Evolutionary conservation across 2,329 filamentous ascomycete genomes (phyloP).

Genomic region (Colletotrichum orchidophilum): DNA sequence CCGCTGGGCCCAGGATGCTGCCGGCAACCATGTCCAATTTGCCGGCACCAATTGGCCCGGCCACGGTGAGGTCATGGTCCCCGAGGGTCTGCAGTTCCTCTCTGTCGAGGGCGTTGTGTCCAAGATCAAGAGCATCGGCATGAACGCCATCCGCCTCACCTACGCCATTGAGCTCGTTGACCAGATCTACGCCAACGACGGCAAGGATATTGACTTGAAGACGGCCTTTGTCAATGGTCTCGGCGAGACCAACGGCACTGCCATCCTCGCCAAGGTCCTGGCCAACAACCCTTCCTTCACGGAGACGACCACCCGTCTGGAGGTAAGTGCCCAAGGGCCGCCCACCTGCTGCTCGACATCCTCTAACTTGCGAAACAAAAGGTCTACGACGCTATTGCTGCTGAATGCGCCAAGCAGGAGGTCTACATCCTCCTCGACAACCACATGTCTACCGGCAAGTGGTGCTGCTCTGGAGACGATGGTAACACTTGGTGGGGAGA

Average conservation of each 20-base stretch:
- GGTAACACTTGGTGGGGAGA: conserved; percentile 72
- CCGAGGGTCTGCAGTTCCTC: conserved; percentile 70
- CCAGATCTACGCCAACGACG: conserved; percentile 60
- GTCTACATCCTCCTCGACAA: conserved; percentile 70
- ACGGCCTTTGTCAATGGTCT: conserved; percentile 55
- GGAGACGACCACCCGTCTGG: conserved; percentile 61
- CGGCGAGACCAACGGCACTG: conserved; percentile 62
- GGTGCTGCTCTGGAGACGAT: conserved; percentile 65
- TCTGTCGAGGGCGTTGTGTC: conserved; percentile 64
- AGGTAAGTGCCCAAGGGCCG: conserved; percentile 45
- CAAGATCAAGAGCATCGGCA: conserved; percentile 66
- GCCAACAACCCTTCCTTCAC: conserved; percentile 66
- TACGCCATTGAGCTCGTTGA: conserved; percentile 74
- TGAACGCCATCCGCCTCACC: conserved; percentile 71
- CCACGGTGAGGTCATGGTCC: conserved; percentile 69
- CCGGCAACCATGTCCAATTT: conserved; percentile 55
- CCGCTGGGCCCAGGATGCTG: conserved; percentile 53
- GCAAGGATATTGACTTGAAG: conserved; percentile 55
- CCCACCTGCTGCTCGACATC: neutral
- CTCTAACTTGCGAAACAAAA: neutral
- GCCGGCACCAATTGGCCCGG: conserved; percentile 72
- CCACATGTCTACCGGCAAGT: conserved; percentile 66
- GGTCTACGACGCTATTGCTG: conserved; percentile 68
- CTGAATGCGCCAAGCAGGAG: conserved; percentile 62
- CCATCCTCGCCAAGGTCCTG: conserved; percentile 61